A percentile compares a stretch with the other conserved stretches of the same genome.
Conservation (phyloP, 371 early-diverging fungal species). For the Syncephalastrum monosporum region DNA sequence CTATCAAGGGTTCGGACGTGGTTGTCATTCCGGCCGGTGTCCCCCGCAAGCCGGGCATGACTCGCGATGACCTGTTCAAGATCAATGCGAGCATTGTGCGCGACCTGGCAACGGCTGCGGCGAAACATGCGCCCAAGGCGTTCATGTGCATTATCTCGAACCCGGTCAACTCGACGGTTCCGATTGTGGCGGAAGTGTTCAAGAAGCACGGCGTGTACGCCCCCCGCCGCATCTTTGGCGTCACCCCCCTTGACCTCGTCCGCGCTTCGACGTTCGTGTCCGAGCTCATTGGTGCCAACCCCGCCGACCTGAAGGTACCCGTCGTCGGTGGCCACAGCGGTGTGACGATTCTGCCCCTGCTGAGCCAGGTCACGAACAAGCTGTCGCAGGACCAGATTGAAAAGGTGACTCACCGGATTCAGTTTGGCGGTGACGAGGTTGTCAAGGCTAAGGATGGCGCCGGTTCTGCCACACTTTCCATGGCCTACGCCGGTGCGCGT, state of each 20-base stretch:
- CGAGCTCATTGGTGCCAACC: conserved; percentile 52
- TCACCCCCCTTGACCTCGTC: conserved; percentile 88
- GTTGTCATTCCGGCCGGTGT: conserved; percentile 96
- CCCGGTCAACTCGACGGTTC: conserved; percentile 93
- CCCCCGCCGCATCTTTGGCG: conserved; percentile 88
- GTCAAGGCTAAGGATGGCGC: conserved; percentile 90
- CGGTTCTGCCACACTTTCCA: conserved; percentile 85
- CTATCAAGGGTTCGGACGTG: conserved; percentile 46
- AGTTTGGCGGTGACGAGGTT: conserved; percentile 95
- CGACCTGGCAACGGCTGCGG: conserved; percentile 75
- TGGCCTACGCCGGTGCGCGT: conserved; percentile 92
- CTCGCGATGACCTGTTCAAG: conserved; percentile 87
- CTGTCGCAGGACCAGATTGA: conserved; percentile 74
- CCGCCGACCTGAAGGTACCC: conserved; percentile 64
- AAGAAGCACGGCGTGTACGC: conserved; percentile 76
- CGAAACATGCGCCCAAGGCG: conserved; percentile 81
- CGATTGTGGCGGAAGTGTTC: conserved; percentile 83
- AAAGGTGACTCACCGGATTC: conserved; percentile 81
- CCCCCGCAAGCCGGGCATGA: conserved; percentile 92
- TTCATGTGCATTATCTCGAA: conserved; percentile 84
- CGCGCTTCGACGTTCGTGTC: conserved; percentile 85
- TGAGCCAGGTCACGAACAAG: conserved; percentile 62
- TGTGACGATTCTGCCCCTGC: conserved; percentile 83
- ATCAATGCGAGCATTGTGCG: conserved; percentile 87
- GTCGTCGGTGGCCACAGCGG: conserved; percentile 95